Percentiles rank a stretch among this genome's conserved stretches.
phyloP scores from a whole-genome alignment of 768 basidiomycete genomes.

The Termitomyces sp. region DNA sequence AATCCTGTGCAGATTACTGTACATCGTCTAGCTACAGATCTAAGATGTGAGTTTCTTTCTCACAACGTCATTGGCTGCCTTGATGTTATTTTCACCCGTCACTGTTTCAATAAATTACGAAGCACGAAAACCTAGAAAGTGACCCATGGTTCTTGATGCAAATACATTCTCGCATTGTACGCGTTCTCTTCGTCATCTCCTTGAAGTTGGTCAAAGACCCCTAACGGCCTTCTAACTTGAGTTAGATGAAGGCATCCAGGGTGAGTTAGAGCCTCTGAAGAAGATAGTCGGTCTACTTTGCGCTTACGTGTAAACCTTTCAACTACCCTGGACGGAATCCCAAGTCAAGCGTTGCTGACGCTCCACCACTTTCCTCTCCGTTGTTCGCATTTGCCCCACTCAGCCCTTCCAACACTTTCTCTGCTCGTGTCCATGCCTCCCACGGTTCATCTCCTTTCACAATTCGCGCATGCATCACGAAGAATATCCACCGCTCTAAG shows the following conservation, averaged over 20 bases:
- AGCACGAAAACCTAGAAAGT: too few species aligned
- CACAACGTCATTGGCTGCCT: not conserved
- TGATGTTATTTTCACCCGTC: not conserved
- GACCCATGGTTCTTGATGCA: not conserved
- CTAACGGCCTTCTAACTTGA: not conserved
- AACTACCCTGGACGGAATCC: not conserved
- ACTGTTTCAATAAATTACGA: not conserved
- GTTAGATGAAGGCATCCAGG: too few species aligned
- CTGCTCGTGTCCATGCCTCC: constrained; percentile 41
- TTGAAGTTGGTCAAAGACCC: too few species aligned
- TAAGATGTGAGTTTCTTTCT: constrained; percentile 2
- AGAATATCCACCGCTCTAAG: constrained; percentile 20
- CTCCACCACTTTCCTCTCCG: not conserved
- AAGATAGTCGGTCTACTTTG: not conserved
- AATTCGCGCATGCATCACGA: constrained; percentile 34
- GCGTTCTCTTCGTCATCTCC: too few species aligned
- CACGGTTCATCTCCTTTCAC: constrained; percentile 53
- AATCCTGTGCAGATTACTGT: constrained; percentile 11
- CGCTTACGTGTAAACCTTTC: not conserved
- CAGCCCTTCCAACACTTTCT: not conserved
- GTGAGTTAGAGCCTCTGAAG: too few species aligned
- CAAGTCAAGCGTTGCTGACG: not conserved
- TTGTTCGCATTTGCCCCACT: not conserved
- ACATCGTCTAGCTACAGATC: constrained; percentile 8
- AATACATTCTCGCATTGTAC: not conserved